These are phyloP conservation scores for Fagopyrum tataricum DNA, from an alignment of 148 eudicot species.

Conservation along the genomic window DNA sequence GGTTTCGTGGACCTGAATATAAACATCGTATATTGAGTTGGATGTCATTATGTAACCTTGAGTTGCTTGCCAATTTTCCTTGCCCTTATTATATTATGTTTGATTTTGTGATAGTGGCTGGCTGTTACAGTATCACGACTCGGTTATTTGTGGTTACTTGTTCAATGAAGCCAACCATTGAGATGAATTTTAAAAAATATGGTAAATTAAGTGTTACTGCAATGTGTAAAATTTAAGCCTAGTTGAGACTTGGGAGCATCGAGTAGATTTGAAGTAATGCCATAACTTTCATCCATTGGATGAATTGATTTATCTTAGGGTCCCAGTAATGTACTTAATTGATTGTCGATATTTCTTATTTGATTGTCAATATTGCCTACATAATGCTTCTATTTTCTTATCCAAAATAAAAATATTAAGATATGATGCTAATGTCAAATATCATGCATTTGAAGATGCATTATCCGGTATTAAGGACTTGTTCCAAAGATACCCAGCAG, in stretches of 20 bases:
- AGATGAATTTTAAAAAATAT: not conserved
- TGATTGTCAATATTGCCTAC: not conserved
- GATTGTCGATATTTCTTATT: not conserved
- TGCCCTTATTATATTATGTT: not conserved
- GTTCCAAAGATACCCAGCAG: constrained; percentile 56
- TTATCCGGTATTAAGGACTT: constrained; percentile 74
- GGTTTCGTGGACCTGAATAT: not conserved
- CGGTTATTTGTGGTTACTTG: not conserved
- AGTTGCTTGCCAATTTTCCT: not conserved
- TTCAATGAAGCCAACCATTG: not conserved
- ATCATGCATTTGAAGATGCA: constrained; percentile 50
- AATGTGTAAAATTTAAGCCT: not conserved
- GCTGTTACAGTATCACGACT: not conserved
- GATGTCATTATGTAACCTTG: not conserved
- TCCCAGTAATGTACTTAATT: not conserved
- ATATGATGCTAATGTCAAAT: constrained; percentile 13
- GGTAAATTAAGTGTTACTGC: not conserved
- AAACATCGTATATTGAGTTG: not conserved
- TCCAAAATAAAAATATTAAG: not conserved
- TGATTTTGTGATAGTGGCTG: not conserved
- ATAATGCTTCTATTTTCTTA: not conserved
- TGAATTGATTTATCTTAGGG: not conserved
- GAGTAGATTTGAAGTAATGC: not conserved
- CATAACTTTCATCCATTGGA: not conserved
- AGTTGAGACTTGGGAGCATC: not conserved